Evolutionary conservation across 352 stramenopile species (phyloP).

Genomic region (Phytophthora pluvialis): DNA sequence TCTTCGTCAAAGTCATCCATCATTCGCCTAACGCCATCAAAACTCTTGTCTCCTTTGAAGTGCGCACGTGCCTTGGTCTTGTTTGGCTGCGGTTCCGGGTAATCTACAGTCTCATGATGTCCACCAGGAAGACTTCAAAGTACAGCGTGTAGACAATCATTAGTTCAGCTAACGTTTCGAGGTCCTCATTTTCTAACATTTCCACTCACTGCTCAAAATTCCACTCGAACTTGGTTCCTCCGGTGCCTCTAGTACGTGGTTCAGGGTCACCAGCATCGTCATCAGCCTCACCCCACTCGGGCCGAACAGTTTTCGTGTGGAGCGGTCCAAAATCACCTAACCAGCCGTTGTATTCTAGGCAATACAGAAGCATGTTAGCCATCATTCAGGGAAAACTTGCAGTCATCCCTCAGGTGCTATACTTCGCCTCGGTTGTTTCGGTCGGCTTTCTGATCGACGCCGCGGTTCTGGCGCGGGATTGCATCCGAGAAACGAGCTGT

Average conservation of each 20-base stretch:
- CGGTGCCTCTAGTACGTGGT: slow-evolving; percentile 30
- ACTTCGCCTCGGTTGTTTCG: slow-evolving; percentile 39
- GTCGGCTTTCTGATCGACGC: slow-evolving; percentile 7
- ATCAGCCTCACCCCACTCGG: slow-evolving; percentile 48
- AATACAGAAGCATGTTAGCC: slow-evolving; percentile 2
- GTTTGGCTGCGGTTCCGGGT: background rate
- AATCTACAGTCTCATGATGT: slow-evolving; percentile 15
- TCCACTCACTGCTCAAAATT: slow-evolving; percentile 64
- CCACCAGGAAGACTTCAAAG: slow-evolving; percentile 27
- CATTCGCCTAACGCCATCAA: slow-evolving; percentile 1
- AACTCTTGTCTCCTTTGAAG: slow-evolving; percentile 14
- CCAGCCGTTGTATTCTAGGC: slow-evolving; percentile 73
- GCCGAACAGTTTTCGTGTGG: slow-evolving; percentile 76
- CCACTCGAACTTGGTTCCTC: slow-evolving; percentile 55
- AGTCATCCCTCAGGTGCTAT: background rate
- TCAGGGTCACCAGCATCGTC: slow-evolving; percentile 30
- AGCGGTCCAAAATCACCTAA: slow-evolving; percentile 74
- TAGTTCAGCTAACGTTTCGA: slow-evolving; percentile 1
- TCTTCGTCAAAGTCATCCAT: slow-evolving; percentile 26
- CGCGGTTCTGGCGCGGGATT: slow-evolving; percentile 29
- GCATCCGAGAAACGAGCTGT: slow-evolving; percentile 62
- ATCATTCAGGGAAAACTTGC: slow-evolving; percentile 1
- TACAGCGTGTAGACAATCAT: background rate
- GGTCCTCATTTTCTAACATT: background rate
- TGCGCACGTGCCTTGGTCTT: background rate